Conservation (phyloP, 2,329 filamentous ascomycete genomes). For the Trichophaea hybrida region DNA sequence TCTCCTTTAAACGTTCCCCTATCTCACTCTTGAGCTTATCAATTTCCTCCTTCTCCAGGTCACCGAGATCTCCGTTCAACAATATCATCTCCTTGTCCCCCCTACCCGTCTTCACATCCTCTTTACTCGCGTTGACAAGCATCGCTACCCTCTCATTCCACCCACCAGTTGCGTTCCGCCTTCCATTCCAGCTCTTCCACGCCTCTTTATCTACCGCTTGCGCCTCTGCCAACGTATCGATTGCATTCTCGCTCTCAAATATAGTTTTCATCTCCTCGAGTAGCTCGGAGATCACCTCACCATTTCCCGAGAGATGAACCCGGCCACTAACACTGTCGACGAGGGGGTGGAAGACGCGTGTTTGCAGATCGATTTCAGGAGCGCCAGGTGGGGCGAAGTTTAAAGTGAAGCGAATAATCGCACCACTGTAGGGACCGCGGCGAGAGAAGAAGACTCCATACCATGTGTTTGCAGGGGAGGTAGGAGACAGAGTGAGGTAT, state of each 20-base stretch:
- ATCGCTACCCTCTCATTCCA: neutral
- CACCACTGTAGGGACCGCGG: neutral
- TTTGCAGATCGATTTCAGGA: neutral
- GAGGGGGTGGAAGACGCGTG: constrained; percentile 7
- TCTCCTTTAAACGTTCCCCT: neutral
- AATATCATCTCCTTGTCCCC: neutral
- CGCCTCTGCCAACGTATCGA: neutral
- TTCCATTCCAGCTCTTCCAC: constrained; percentile 3
- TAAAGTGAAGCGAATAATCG: constrained; percentile 2
- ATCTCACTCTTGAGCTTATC: neutral
- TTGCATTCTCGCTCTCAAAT: neutral
- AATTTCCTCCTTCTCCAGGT: neutral
- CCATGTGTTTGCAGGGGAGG: neutral
- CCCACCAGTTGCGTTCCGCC: neutral
- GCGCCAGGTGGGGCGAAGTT: neutral
- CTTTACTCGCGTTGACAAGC: neutral
- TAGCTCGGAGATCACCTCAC: neutral
- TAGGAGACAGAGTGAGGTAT: constrained; percentile 1
- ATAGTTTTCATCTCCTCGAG: constrained; percentile 1
- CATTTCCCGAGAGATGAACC: neutral
- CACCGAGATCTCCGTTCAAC: neutral
- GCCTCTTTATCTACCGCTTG: neutral
- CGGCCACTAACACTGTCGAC: neutral
- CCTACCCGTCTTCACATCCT: neutral
- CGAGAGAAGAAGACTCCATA: neutral